phyloP scores from a whole-genome alignment of 768 basidiomycete species.

The Pleurotus salmoneostramineus region DNA sequence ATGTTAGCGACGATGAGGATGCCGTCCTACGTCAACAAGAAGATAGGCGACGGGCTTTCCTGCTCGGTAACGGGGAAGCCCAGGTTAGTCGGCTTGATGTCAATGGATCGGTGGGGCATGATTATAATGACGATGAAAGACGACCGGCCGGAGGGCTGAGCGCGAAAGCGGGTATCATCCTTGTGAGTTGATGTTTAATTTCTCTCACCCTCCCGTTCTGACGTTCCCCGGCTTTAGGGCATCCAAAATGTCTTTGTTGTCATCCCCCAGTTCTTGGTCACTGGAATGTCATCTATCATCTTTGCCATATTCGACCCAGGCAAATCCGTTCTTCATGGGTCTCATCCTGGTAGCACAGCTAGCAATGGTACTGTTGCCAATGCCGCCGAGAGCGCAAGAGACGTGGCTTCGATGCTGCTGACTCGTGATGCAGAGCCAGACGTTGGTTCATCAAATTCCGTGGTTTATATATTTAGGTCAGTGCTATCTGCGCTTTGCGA shows the following conservation, averaged over 20 bases:
- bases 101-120: slow-evolving; percentile 20
- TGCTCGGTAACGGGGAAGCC: slow-evolving; percentile 42
- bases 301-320: slow-evolving; percentile 82
- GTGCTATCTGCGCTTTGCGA: slow-evolving; percentile 18
- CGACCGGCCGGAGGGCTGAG: slow-evolving; percentile 42
- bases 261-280: slow-evolving; percentile 91
- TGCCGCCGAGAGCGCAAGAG: background rate
- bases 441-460: slow-evolving; percentile 50
- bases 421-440: slow-evolving; percentile 17
- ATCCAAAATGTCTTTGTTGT: slow-evolving; percentile 96
- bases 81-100: slow-evolving; percentile 47
- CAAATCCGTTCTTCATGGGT: slow-evolving; percentile 37
- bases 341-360: slow-evolving; percentile 18
- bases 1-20: slow-evolving; percentile 5
- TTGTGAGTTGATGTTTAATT: slow-evolving; percentile 43
- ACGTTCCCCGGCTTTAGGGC: slow-evolving; percentile 44
- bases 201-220: background rate
- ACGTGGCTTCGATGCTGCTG: slow-evolving; percentile 6
- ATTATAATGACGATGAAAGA: slow-evolving; percentile 19
- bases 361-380: slow-evolving; percentile 8
- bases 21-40: slow-evolving; percentile 5
- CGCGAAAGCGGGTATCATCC: slow-evolving; percentile 83
- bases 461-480: slow-evolving; percentile 78
- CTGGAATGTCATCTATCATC: slow-evolving; percentile 77
- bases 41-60: background rate